Conservation (phyloP, 257 asterid species). For the Solanum clarkiae region DNA sequence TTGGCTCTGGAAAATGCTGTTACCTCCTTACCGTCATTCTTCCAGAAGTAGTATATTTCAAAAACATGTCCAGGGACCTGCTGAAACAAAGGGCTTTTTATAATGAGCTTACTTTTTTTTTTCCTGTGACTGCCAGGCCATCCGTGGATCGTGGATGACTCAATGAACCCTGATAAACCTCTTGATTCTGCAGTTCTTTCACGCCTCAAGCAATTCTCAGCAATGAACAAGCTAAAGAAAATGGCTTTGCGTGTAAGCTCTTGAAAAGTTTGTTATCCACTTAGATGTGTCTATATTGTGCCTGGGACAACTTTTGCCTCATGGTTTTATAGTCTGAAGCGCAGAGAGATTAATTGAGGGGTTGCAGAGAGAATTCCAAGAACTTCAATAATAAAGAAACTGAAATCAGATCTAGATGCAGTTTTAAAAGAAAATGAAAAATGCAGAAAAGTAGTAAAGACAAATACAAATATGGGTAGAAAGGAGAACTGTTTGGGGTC, state of each 20-base stretch:
- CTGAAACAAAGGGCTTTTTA: not conserved
- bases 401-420: not conserved
- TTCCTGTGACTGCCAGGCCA: constrained; percentile 43
- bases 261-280: not conserved
- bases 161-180: constrained; percentile 88
- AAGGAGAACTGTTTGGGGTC: not conserved
- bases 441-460: not conserved
- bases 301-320: not conserved
- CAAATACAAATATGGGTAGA: not conserved
- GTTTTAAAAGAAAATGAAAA: not conserved
- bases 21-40: not conserved
- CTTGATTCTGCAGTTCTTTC: constrained; percentile 93
- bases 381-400: not conserved
- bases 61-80: not conserved
- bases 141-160: constrained; percentile 93
- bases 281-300: not conserved
- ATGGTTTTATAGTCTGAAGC: not conserved
- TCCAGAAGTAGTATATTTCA: not conserved
- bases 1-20: not conserved
- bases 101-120: not conserved
- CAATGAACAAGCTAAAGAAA: constrained; percentile 95
- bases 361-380: not conserved
- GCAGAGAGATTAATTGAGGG: not conserved
- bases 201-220: constrained; percentile 93
- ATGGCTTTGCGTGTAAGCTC: constrained; percentile 89